Evolutionary conservation across 2,329 filamentous ascomycete genomes (phyloP).

Genomic region (Clonostachys solani): DNA sequence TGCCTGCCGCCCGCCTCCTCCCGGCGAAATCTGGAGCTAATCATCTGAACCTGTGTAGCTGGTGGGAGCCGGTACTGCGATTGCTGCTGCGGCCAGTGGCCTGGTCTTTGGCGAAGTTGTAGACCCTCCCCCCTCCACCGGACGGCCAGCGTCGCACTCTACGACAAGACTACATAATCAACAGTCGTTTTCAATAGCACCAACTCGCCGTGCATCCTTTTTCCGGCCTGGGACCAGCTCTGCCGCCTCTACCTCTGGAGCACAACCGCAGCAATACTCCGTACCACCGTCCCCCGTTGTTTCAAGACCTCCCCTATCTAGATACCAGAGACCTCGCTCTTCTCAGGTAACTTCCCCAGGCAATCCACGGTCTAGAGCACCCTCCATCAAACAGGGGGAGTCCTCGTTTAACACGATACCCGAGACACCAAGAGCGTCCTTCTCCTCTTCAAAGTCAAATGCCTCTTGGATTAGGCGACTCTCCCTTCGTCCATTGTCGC

Average conservation of each 20-base stretch:
- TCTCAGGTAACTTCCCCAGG: constrained; percentile 33
- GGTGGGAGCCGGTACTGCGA: constrained; percentile 56
- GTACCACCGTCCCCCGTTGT: constrained; percentile 17
- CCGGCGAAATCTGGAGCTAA: neutral
- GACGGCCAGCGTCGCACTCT: constrained; percentile 4
- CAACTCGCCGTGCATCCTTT: neutral
- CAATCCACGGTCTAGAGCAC: constrained; percentile 32
- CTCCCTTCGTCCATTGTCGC: constrained; percentile 61
- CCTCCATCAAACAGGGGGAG: constrained; percentile 31
- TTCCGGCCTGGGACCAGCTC: constrained; percentile 41
- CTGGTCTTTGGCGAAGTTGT: constrained; percentile 53
- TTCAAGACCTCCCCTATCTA: constrained; percentile 29
- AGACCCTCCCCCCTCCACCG: constrained; percentile 24
- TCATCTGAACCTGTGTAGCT: constrained; percentile 33
- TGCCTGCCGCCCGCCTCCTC: neutral
- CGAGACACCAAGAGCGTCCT: constrained; percentile 49
- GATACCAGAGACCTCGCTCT: constrained; percentile 28
- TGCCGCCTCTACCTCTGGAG: constrained; percentile 20
- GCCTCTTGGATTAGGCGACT: constrained; percentile 71
- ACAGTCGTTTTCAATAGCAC: neutral
- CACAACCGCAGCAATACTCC: constrained; percentile 20
- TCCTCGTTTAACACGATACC: constrained; percentile 24
- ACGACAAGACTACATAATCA: neutral
- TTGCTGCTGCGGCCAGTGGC: constrained; percentile 55
- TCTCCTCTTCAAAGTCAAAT: constrained; percentile 41